Evolutionary conservation across 208 protist species (phyloP).

Genomic region (Novymonas esmeraldas): DNA sequence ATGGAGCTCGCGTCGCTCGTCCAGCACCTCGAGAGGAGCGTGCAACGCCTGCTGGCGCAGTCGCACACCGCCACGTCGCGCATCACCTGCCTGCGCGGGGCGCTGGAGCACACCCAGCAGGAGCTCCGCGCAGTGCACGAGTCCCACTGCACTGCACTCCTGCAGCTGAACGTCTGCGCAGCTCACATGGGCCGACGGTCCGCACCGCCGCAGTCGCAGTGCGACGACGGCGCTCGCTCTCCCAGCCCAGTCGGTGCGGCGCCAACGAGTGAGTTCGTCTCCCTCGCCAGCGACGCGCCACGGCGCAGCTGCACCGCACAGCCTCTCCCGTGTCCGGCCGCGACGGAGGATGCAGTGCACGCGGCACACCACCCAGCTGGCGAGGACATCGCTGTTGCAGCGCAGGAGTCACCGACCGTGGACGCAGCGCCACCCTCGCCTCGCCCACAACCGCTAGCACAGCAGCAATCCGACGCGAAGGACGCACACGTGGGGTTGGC

Average conservation of each 20-base stretch:
- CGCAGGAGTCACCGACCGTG: no score
- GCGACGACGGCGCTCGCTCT: neutral
- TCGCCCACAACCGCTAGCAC: no score
- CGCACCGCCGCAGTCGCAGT: neutral
- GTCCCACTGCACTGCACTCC: constrained; percentile 7
- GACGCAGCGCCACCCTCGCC: no score
- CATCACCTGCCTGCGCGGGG: constrained; percentile 9
- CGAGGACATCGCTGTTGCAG: no score
- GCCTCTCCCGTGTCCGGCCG: no score
- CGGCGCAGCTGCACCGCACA: no score
- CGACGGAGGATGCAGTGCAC: no score
- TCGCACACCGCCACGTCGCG: constrained; percentile 12
- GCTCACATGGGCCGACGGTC: neutral
- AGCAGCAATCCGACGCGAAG: no score
- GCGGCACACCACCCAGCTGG: no score
- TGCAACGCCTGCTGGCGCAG: constrained; percentile 9
- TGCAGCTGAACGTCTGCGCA: constrained; percentile 16
- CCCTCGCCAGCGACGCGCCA: no score
- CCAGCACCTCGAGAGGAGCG: constrained; percentile 7
- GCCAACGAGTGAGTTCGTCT: no score
- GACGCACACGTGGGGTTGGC: no score
- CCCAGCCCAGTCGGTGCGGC: neutral
- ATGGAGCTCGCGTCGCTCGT: constrained; percentile 8
- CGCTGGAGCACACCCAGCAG: constrained; percentile 3
- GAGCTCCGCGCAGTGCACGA: constrained; percentile 12